Conservation (phyloP, 768 basidiomycete species). For the Leccinum boreale region DNA sequence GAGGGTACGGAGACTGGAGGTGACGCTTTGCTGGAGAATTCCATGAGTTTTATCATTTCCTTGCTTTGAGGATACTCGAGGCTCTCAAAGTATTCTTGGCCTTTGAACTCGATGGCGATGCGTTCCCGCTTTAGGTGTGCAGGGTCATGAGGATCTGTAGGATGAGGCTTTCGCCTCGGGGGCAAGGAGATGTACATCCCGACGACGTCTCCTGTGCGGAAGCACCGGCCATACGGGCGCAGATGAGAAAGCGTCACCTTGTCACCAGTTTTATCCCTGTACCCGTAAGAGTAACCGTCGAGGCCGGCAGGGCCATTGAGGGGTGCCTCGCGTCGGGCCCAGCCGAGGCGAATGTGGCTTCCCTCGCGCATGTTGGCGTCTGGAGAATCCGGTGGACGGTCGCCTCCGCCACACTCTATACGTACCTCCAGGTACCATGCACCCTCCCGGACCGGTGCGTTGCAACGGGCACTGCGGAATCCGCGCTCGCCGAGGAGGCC, state of each 20-base stretch:
- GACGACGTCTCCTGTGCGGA: constrained; percentile 80
- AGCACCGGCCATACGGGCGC: constrained; percentile 70
- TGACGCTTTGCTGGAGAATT: constrained; percentile 61
- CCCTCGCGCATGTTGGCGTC: constrained; percentile 57
- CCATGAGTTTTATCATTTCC: constrained; percentile 90
- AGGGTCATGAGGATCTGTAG: constrained; percentile 71
- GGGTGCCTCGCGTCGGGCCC: constrained; percentile 90
- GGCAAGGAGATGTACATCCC: constrained; percentile 95
- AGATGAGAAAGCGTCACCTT: constrained; percentile 84
- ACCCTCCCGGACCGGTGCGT: constrained; percentile 85
- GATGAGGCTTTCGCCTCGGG: constrained; percentile 51
- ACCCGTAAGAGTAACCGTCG: constrained; percentile 91
- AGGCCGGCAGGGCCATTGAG: constrained; percentile 90
- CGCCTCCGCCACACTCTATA: constrained; percentile 72
- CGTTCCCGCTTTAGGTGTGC: constrained; percentile 84
- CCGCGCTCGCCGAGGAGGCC: constrained; percentile 81
- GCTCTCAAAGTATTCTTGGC: constrained; percentile 95
- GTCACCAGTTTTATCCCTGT: constrained; percentile 90
- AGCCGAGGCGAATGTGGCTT: constrained; percentile 86
- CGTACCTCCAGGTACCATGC: constrained; percentile 93
- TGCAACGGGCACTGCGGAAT: constrained; percentile 86
- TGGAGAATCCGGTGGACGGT: constrained; percentile 35
- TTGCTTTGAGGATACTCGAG: constrained; percentile 85
- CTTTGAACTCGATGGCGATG: constrained; percentile 91
- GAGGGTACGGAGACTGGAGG: constrained; percentile 56